Conservation (phyloP, 495 filamentous ascomycete genomes). For the Symbiotaphrina buchneri region DNA sequence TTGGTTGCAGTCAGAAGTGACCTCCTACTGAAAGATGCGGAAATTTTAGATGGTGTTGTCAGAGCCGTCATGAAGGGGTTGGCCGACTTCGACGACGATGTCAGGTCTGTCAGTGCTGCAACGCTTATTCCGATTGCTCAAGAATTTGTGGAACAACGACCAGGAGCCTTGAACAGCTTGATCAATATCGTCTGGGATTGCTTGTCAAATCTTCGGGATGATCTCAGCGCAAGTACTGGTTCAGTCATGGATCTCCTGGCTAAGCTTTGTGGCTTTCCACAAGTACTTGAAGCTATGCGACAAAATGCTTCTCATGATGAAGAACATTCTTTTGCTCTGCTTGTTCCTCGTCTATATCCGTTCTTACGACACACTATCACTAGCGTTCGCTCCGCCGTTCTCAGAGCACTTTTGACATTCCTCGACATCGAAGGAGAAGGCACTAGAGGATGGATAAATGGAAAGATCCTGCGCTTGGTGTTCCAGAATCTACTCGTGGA, state of each 20-base stretch:
- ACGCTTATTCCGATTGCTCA: constrained; percentile 88
- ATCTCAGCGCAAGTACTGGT: constrained; percentile 89
- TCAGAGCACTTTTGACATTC: constrained; percentile 84
- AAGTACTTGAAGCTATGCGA: constrained; percentile 90
- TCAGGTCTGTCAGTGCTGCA: constrained; percentile 87
- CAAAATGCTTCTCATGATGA: constrained; percentile 60
- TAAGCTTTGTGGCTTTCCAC: constrained; percentile 81
- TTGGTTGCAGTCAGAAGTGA: constrained; percentile 88
- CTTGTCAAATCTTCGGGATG: constrained; percentile 82
- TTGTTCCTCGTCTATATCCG: constrained; percentile 86
- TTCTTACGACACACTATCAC: constrained; percentile 95
- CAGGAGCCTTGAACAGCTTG: constrained; percentile 47
- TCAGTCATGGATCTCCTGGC: constrained; percentile 95
- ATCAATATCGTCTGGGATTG: constrained; percentile 96
- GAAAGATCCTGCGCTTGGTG: constrained; percentile 65
- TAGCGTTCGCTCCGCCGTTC: constrained; percentile 76
- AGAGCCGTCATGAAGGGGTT: constrained; percentile 86
- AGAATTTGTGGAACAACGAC: constrained; percentile 72
- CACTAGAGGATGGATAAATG: constrained; percentile 79
- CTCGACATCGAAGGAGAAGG: constrained; percentile 61
- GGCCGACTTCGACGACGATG: constrained; percentile 79
- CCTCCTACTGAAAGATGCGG: constrained; percentile 54
- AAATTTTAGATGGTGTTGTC: constrained; percentile 83
- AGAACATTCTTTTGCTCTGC: constrained; percentile 68
- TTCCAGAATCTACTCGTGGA: constrained; percentile 94